Evolutionary conservation across 352 stramenopile species (phyloP).

Genomic region (Pythium apleroticum): DNA sequence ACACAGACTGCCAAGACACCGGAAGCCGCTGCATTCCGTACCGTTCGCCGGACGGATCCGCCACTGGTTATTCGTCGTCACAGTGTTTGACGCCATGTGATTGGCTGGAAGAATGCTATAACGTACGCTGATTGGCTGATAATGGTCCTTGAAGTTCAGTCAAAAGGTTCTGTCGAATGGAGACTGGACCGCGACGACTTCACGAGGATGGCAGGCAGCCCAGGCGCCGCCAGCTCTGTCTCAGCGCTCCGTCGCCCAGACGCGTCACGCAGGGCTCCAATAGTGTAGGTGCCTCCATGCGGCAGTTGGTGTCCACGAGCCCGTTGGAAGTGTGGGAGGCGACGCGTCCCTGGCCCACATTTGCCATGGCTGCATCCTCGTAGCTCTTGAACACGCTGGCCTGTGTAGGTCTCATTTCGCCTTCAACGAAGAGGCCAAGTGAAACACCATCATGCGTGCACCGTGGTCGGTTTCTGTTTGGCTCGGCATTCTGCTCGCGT

Average conservation of each 20-base stretch:
- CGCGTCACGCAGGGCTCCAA: too few relatives aligned
- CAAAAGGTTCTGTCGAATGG: neutral
- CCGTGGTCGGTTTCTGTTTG: neutral
- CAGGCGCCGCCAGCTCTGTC: too few relatives aligned
- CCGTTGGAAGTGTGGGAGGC: neutral
- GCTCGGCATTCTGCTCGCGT: neutral
- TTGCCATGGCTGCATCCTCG: neutral
- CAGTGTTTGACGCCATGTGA: neutral
- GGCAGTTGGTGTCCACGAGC: neutral
- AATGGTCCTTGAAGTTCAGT: slow-evolving; percentile 13
- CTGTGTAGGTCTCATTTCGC: neutral
- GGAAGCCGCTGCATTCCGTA: neutral
- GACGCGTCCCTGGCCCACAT: neutral
- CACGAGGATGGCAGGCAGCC: too few relatives aligned
- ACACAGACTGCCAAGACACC: neutral
- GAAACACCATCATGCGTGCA: neutral
- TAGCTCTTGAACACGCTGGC: neutral
- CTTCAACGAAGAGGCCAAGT: too few relatives aligned
- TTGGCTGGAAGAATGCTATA: slow-evolving; percentile 4
- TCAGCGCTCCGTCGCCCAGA: too few relatives aligned
- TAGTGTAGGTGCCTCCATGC: neutral
- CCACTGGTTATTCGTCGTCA: neutral
- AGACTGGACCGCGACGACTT: neutral
- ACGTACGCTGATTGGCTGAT: slow-evolving; percentile 25
- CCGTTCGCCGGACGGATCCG: too few relatives aligned